These are phyloP conservation scores for Aureobasidium sp. DNA, from an alignment of 2,329 filamentous ascomycete species.

Conservation along the genomic window DNA sequence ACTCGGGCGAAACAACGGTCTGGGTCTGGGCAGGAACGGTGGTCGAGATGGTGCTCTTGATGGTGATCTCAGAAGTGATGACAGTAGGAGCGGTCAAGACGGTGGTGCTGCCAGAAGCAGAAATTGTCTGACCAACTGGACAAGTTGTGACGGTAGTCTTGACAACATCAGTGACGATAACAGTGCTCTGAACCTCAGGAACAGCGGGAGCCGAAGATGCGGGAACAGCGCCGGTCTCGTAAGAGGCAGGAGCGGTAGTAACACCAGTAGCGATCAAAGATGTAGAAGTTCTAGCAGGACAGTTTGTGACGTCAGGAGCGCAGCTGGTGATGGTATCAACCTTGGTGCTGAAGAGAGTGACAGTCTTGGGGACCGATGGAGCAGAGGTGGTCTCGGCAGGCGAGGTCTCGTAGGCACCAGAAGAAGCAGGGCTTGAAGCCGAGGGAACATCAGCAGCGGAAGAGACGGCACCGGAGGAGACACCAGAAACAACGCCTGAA, in stretches of 20 bases:
- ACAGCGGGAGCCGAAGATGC: not conserved
- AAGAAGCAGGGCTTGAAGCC: not conserved
- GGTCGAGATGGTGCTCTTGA: constrained; percentile 19
- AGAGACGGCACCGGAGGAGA: not conserved
- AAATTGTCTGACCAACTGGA: constrained; percentile 3
- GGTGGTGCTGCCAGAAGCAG: constrained; percentile 10
- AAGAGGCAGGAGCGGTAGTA: constrained; percentile 15
- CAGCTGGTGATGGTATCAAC: constrained; percentile 17
- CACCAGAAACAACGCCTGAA: not conserved
- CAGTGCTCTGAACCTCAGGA: constrained; percentile 8
- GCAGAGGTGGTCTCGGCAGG: constrained; percentile 15
- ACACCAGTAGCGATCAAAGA: constrained; percentile 16
- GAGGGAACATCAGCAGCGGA: not conserved
- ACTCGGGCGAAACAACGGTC: not conserved
- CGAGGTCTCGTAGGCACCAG: constrained; percentile 14
- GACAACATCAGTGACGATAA: constrained; percentile 11
- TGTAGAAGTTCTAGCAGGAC: constrained; percentile 24
- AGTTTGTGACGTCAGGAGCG: constrained; percentile 21
- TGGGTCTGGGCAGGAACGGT: constrained; percentile 18
- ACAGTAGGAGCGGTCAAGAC: constrained; percentile 18
- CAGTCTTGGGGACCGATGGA: constrained; percentile 20
- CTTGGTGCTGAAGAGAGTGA: constrained; percentile 17
- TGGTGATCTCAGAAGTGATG: constrained; percentile 18
- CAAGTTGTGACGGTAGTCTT: constrained; percentile 14
- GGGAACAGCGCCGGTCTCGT: constrained; percentile 7